Percentiles rank a stretch among this genome's conserved stretches.
Evolutionary conservation across 192 early-diverging fungal species (phyloP).

Genomic region (Neocallimastix lanati): DNA sequence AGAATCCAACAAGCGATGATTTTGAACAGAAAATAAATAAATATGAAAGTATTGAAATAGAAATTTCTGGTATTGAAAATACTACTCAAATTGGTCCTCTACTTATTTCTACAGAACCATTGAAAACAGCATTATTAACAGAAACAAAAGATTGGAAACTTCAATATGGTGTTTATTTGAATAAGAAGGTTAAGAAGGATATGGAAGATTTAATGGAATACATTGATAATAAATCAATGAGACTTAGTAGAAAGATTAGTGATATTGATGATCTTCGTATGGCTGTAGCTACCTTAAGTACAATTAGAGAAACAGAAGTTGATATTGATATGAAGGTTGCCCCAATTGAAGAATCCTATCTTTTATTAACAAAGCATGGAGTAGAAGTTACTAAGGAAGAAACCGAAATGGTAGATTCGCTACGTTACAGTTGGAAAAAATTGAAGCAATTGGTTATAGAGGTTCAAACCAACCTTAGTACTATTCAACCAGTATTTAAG

Average conservation of each 20-base stretch:
- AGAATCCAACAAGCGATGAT: conserved; percentile 35
- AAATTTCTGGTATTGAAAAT: conserved; percentile 31
- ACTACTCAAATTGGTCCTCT: conserved; percentile 41
- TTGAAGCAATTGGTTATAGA: conserved; percentile 39
- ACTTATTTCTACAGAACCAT: conserved; percentile 35
- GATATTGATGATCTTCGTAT: conserved; percentile 45
- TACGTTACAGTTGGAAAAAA: conserved; percentile 51
- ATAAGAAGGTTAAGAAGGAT: conserved; percentile 40
- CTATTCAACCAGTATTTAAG: conserved; percentile 44
- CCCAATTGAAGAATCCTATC: conserved; percentile 45
- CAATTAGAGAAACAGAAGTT: conserved; percentile 40
- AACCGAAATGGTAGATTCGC: conserved; percentile 47
- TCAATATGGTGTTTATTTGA: conserved; percentile 41
- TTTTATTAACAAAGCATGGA: conserved; percentile 36
- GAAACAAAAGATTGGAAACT: conserved; percentile 55
- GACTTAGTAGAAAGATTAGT: conserved; percentile 31
- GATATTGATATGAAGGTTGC: conserved; percentile 50
- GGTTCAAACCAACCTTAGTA: conserved; percentile 33
- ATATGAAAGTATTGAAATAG: conserved; percentile 36
- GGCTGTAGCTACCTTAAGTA: conserved; percentile 37
- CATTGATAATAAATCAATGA: conserved; percentile 40
- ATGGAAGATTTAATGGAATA: conserved; percentile 51
- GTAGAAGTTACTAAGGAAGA: conserved; percentile 41
- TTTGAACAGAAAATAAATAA: conserved; percentile 44
- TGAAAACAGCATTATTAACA: conserved; percentile 36